These are phyloP conservation scores for Striga asiatica DNA, from an alignment of 257 asterid genomes.

Conservation along the genomic window DNA sequence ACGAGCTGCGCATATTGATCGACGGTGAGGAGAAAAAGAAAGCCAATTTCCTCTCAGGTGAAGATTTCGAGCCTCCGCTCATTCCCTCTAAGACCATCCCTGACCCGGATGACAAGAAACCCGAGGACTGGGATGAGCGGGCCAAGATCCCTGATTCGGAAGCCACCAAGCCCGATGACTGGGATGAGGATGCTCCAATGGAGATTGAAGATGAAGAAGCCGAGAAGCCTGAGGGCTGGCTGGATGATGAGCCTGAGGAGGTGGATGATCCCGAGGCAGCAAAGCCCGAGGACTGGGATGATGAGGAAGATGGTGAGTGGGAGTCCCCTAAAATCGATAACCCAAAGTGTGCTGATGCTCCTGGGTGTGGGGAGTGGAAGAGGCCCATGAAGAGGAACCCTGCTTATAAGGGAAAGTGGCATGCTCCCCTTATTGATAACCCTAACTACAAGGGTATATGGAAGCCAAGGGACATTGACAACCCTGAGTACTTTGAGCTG, in stretches of 20 bases:
- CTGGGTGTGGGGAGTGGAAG: constrained; percentile 99
- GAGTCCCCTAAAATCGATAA: constrained; percentile 85
- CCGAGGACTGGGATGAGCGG: constrained; percentile 99
- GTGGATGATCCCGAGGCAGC: constrained; percentile 87
- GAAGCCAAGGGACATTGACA: constrained; percentile 75
- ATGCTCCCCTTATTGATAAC: constrained; percentile 75
- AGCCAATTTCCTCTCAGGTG: constrained; percentile 61
- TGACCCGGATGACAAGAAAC: constrained; percentile 91
- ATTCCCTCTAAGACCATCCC: constrained; percentile 88
- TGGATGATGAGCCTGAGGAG: constrained; percentile 97
- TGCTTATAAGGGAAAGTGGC: constrained; percentile 91
- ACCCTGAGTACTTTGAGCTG: constrained; percentile 74
- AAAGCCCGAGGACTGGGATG: constrained; percentile 98
- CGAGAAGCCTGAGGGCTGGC: constrained; percentile 93
- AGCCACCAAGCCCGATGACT: constrained; percentile 84
- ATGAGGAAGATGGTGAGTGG: constrained; percentile 98
- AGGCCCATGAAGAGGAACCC: constrained; percentile 79
- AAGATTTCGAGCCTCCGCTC: constrained; percentile 83
- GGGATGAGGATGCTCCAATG: constrained; percentile 95
- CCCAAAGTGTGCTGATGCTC: constrained; percentile 69
- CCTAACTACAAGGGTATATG: constrained; percentile 91
- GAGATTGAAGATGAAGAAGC: constrained; percentile 88
- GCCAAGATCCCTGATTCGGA: constrained; percentile 87
- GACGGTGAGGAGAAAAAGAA: constrained; percentile 97
- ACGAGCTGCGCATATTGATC: constrained; percentile 56